Conservation (phyloP, 306 rosid species). For the Sechiopsis laciniata region DNA sequence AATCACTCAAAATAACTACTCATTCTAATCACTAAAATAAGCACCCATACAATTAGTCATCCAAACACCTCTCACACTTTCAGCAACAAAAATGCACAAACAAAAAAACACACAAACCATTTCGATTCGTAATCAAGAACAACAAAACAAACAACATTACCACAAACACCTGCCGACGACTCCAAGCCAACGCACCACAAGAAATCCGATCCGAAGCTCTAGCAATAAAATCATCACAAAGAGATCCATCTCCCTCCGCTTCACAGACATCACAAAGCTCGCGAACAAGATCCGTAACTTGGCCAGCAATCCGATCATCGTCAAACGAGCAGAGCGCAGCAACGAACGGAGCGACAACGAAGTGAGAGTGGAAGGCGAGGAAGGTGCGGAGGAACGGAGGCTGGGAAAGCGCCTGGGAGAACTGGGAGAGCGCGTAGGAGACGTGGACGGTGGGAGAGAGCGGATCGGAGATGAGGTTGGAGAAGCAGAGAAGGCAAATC, state of each 20-base stretch:
- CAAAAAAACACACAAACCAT: not conserved
- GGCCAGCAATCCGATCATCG: conserved; percentile 57
- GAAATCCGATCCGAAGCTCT: conserved; percentile 52
- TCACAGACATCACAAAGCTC: conserved; percentile 31
- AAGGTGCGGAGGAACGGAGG: conserved; percentile 53
- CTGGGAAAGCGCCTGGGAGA: conserved; percentile 62
- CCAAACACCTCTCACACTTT: not conserved
- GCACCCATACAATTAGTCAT: no score
- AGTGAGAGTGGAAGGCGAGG: conserved; percentile 63
- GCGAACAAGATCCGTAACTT: conserved; percentile 44
- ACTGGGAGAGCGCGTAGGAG: conserved; percentile 82
- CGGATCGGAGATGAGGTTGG: conserved; percentile 67
- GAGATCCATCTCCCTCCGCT: conserved; percentile 25
- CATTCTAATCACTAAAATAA: no score
- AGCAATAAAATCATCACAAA: conserved; percentile 40
- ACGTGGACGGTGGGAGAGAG: conserved; percentile 78
- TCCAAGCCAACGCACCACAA: conserved; percentile 61
- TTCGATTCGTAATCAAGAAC: not conserved
- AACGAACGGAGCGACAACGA: conserved; percentile 65
- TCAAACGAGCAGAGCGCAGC: conserved; percentile 58
- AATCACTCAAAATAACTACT: no score
- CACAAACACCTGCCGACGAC: conserved; percentile 56
- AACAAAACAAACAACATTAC: conserved; percentile 28
- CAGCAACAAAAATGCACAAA: not conserved
- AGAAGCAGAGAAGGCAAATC: conserved; percentile 76